Conservation (phyloP, 106 monocot species). For the Amphibolis antarctica region DNA sequence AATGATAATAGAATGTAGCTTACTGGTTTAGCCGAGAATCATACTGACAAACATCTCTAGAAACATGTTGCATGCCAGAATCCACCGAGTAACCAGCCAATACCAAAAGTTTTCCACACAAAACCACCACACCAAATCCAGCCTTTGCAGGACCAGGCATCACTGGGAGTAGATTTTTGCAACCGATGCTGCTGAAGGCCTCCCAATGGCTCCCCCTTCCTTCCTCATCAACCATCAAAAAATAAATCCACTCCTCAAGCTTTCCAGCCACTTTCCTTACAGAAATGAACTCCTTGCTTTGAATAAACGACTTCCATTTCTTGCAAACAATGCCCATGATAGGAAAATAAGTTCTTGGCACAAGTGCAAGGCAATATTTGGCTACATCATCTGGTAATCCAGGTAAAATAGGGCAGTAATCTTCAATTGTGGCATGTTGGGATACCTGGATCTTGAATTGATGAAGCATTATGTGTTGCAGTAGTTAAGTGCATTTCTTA, state of each 20-base stretch:
- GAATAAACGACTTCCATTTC: slow-evolving; percentile 66
- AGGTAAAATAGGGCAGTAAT: slow-evolving; percentile 46
- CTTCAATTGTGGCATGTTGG: no score
- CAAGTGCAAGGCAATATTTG: slow-evolving; percentile 69
- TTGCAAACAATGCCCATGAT: slow-evolving; percentile 59
- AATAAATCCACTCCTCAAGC: slow-evolving; percentile 76
- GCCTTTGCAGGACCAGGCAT: slow-evolving; percentile 76
- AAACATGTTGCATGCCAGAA: slow-evolving; percentile 32
- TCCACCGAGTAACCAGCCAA: slow-evolving; percentile 51
- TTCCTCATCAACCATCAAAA: slow-evolving; percentile 47
- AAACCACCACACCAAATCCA: slow-evolving; percentile 64
- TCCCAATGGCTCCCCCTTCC: slow-evolving; percentile 76
- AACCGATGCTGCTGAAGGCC: slow-evolving; percentile 19
- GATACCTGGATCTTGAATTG: slow-evolving; percentile 9
- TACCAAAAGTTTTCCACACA: slow-evolving; percentile 65
- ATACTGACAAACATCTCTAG: slow-evolving; percentile 69
- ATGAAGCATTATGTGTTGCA: slow-evolving; percentile 10
- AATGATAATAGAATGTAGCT: slow-evolving; percentile 21
- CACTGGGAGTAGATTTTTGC: slow-evolving; percentile 29
- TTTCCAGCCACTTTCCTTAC: slow-evolving; percentile 58
- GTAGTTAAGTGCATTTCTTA: slow-evolving; percentile 26
- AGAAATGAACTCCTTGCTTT: slow-evolving; percentile 59
- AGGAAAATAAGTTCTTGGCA: slow-evolving; percentile 49
- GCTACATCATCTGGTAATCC: slow-evolving; percentile 81
- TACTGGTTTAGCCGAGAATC: slow-evolving; percentile 75